phyloP scores from a whole-genome alignment of 1,139 yeast species.

The Lodderomyces jiufengensis region DNA sequence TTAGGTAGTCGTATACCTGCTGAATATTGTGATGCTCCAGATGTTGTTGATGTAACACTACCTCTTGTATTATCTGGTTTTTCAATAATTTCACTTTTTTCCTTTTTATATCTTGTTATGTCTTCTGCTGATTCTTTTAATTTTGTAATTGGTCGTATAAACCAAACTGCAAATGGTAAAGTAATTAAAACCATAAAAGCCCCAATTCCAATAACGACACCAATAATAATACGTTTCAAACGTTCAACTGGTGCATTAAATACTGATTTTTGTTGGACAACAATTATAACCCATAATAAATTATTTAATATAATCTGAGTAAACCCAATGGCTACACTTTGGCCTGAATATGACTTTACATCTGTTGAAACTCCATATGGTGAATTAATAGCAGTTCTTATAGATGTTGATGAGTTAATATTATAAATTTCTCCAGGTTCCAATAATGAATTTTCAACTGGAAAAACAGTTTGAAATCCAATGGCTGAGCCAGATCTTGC shows the following conservation, averaged over 20 bases:
- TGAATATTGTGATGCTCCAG: slow-evolving; percentile 31
- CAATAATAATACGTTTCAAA: slow-evolving; percentile 67
- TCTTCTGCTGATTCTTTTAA: slow-evolving; percentile 82
- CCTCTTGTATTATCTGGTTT: slow-evolving; percentile 10
- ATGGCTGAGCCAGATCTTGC: slow-evolving; percentile 14
- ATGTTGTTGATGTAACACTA: slow-evolving; percentile 30
- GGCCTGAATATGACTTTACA: slow-evolving; percentile 39
- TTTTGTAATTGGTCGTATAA: slow-evolving; percentile 78
- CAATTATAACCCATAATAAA: slow-evolving; percentile 71
- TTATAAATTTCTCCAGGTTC: slow-evolving; percentile 25
- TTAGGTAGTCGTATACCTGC: slow-evolving; percentile 45
- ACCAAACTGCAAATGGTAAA: slow-evolving; percentile 79
- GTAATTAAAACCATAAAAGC: slow-evolving; percentile 71
- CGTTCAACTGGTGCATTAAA: slow-evolving; percentile 64
- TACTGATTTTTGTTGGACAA: slow-evolving; percentile 58
- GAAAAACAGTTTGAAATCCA: slow-evolving; percentile 38
- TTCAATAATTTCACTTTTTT: slow-evolving; percentile 8
- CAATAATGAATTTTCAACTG: slow-evolving; percentile 18
- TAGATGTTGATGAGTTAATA: slow-evolving; percentile 33
- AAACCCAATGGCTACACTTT: slow-evolving; percentile 67
- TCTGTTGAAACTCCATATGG: slow-evolving; percentile 49
- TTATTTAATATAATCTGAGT: slow-evolving; percentile 50
- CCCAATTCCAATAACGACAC: slow-evolving; percentile 78
- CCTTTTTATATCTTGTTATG: slow-evolving; percentile 35
- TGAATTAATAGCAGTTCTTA: slow-evolving; percentile 32